Percentiles rank a stretch among this genome's conserved stretches.
Conservation (phyloP, 2,329 filamentous ascomycete genomes). For the Penicillium freii region DNA sequence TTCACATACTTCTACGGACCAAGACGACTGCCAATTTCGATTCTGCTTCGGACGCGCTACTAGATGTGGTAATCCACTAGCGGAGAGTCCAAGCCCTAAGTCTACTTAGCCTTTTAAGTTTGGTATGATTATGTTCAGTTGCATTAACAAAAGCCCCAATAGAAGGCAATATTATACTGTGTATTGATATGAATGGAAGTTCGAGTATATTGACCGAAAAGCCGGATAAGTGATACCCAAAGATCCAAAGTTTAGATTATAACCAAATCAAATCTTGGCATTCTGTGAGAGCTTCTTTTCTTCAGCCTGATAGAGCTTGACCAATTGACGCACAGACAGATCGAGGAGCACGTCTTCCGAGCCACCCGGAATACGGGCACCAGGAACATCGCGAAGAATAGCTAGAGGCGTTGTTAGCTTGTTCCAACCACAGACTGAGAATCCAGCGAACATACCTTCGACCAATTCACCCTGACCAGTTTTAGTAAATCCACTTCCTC, state of each 20-base stretch:
- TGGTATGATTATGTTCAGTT: no score
- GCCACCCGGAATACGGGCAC: constrained; percentile 63
- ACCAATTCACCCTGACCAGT: constrained; percentile 68
- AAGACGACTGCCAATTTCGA: not conserved
- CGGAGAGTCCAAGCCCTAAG: not conserved
- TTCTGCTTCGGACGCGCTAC: not conserved
- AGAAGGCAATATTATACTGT: not conserved
- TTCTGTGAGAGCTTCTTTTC: constrained; percentile 31
- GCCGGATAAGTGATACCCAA: not conserved
- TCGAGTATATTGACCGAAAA: not conserved
- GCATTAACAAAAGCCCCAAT: not conserved
- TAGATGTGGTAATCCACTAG: not conserved
- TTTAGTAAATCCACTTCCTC: constrained; percentile 69
- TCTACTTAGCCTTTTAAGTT: not conserved
- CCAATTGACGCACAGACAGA: constrained; percentile 65
- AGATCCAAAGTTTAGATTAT: not conserved
- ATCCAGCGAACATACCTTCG: constrained; percentile 55
- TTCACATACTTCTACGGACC: not conserved
- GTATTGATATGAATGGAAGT: not conserved
- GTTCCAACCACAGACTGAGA: constrained; percentile 1
- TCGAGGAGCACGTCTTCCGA: constrained; percentile 73
- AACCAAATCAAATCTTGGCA: constrained; percentile 27
- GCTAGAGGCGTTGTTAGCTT: constrained; percentile 43
- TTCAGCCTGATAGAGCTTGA: constrained; percentile 60
- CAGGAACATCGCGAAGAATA: constrained; percentile 64